phyloP scores from a whole-genome alignment of 2,329 filamentous ascomycete genomes.

The Coniochaeta prunicola region DNA sequence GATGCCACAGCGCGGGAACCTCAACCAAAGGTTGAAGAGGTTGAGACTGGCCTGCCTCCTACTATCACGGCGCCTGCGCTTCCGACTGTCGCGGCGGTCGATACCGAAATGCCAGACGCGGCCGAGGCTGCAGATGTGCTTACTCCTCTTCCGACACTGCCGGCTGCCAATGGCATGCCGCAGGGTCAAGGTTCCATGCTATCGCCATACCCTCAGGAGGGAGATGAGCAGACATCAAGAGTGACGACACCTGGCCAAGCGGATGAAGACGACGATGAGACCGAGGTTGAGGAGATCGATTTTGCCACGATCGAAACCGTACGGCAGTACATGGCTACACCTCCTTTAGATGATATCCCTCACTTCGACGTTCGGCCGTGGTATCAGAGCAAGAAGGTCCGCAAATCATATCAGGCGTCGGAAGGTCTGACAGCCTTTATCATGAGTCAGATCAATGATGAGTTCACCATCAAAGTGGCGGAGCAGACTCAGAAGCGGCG shows the following conservation, averaged over 20 bases:
- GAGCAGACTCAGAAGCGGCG: constrained; percentile 32
- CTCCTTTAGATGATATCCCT: constrained; percentile 47
- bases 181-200: constrained; percentile 12
- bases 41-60: constrained; percentile 28
- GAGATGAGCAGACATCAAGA: constrained; percentile 12
- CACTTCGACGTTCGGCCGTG: constrained; percentile 37
- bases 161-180: constrained; percentile 8
- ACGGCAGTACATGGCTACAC: constrained; percentile 45
- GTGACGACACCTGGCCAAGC: constrained; percentile 29
- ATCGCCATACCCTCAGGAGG: constrained; percentile 9
- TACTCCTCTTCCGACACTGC: constrained; percentile 6
- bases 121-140: constrained; percentile 11
- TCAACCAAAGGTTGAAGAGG: constrained; percentile 32
- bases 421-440: constrained; percentile 37
- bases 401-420: constrained; percentile 32
- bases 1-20: constrained; percentile 10
- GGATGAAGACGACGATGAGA: constrained; percentile 45
- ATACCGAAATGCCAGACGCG: constrained; percentile 30
- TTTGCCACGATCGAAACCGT: constrained; percentile 40
- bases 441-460: constrained; percentile 33
- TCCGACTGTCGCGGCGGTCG: constrained; percentile 15
- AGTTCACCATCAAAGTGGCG: constrained; percentile 25
- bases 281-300: constrained; percentile 48
- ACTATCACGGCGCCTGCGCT: constrained; percentile 14
- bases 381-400: constrained; percentile 38